Base-by-base conservation (phyloP, 1,284 basidiomycete genomes). In the Pseudozyma flocculosa region DNA sequence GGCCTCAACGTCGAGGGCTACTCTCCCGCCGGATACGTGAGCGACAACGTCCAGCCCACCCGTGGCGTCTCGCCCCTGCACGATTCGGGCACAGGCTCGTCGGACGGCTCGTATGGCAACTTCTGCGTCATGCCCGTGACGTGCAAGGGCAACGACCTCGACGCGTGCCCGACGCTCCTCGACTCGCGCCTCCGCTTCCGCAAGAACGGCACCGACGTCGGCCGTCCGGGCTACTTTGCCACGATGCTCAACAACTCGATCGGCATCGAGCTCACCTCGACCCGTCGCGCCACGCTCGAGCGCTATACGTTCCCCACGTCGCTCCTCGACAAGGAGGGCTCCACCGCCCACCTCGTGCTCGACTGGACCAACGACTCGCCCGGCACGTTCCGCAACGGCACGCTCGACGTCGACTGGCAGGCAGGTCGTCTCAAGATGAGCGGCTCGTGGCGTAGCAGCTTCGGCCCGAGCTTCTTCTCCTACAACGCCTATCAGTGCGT, bases 331-430 rank as follows among this genome's bases (percentile, higher is more conserved):
- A 42, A 49, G 26, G 39, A 57, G 38, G 47, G 52, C 19, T 56
- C 50, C 4, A 46, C 4, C 15, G 70, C 72, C 9, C 54, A 57
- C 18, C 43, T 73, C 15, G 70, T 73, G 13, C 53, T 68, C 29
- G 72, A 73, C 48, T 70, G 68, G 65, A 66, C 72, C 30, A 70
- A 72, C 45, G 72, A 73, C 38, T 60, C 59, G 23, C 72, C 72
- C 5, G 62, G 68, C 4, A 68, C 70, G 0, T 68, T 66, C 43
- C 40, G 49, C 2, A 65, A 62, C 9, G 70, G 70, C 10, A 48
- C 58, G 49, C 53, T 70, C 42, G 47, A 55, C 19, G 54, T 64
- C 21, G 59, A 70, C 26, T 60, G 58, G 48, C 37, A 48, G 0
- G 40, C 54, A 10, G 70, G 70, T 2, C 44, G 63, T 2, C 41